A percentile compares a stretch with the other conserved stretches of the same genome.
Conservation (phyloP, 179 eudicot species). For the Beta corolliflora region DNA sequence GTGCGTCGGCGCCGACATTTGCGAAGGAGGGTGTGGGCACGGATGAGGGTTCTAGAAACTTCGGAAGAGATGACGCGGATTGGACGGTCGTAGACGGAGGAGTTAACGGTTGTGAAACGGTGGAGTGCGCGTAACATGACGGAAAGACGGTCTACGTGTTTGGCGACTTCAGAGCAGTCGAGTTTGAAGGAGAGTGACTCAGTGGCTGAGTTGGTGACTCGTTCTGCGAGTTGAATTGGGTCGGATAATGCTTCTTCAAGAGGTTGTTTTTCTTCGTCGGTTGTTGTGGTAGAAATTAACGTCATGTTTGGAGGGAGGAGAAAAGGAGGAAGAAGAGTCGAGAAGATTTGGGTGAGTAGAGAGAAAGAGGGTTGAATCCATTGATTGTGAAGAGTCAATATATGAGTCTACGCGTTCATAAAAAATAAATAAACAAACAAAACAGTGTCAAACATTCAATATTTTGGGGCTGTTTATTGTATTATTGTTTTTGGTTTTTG, state of each 20-base stretch:
- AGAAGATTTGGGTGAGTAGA: background rate
- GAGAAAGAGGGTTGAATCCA: background rate
- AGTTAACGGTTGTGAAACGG: constrained; percentile 40
- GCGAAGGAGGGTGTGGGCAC: constrained; percentile 45
- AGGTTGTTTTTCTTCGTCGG: constrained; percentile 26
- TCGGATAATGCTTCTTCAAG: constrained; percentile 48
- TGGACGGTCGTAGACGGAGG: constrained; percentile 61
- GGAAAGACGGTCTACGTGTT: constrained; percentile 42
- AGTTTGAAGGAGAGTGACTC: constrained; percentile 41
- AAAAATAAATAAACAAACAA: too few species aligned
- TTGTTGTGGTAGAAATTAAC: background rate
- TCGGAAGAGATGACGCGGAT: constrained; percentile 55
- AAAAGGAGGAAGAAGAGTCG: background rate
- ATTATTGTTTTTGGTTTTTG: background rate
- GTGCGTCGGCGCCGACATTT: constrained; percentile 58
- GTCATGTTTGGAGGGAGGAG: too few species aligned
- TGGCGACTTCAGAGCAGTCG: constrained; percentile 52
- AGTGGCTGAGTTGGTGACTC: constrained; percentile 27
- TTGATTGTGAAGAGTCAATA: background rate
- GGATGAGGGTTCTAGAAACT: constrained; percentile 39
- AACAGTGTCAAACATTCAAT: background rate
- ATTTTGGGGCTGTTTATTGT: background rate
- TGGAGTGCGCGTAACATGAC: constrained; percentile 56
- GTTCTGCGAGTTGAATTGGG: constrained; percentile 58
- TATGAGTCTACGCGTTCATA: background rate